Base-by-base conservation (phyloP, 257 asterid genomes). In the Solanum bukasovii region DNA sequence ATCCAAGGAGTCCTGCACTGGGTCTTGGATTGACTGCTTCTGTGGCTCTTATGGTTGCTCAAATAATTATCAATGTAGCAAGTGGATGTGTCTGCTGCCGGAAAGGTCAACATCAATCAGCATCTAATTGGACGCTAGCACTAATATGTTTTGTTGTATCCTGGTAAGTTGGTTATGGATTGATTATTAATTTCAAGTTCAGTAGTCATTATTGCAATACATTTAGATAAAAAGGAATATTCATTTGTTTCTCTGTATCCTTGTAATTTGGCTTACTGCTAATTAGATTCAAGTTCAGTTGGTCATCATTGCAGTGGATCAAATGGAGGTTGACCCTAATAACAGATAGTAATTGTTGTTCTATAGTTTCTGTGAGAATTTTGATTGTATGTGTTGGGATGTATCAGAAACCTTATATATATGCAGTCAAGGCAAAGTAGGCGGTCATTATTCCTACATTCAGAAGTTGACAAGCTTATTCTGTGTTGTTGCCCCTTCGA, bases 51-150 rank as follows among this genome's bases (percentile, higher is more conserved):
- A 87, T 94, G 98, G 91, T 96, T 79, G 99, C 99, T 31, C 98
- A 95, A 87, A 86, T 95, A 44, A 93, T 93, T 87, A 89, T 96
- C 93, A 94, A 94, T 38, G 93, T 93, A 38, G 91, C 98, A 33
- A 92, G 98, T 42, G 98, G 99, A 65, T 97, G 99, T 90, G 88
- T 96, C 70, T 97, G 98, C 84, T 96, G 98, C 93, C 86, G 92
- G 87, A 93, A 90, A 91, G 94, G 96, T 79, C 93, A 93, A 0
- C 94, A 92, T 90, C 98, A 90, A 38, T 89, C 96, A 2, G 90
- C 90, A 90, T 89, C 98, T 84, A 92, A 92, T 67, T 94, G 98
- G 98, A 93, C 90, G 42, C 75, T 95, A n/a, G 97, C 97, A 10
- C 96, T 95, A 38, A 74, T 92, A 90, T 95, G 97, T 95, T 94